Evolutionary conservation across 257 asterid species (phyloP).

Genomic region (Asclepias syriaca): DNA sequence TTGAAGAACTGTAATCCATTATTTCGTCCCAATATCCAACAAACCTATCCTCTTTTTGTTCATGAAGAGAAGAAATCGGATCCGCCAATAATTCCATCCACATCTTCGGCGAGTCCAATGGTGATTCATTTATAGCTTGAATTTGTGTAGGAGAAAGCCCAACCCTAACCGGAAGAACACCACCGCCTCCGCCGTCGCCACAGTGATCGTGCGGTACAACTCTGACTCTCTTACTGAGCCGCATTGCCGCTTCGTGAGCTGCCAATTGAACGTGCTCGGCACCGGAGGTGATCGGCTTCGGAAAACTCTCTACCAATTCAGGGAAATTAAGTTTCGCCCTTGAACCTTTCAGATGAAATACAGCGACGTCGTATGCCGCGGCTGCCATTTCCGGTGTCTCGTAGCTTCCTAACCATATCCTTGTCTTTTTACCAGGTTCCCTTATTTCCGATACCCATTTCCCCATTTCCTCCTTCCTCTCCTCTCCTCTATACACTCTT

Average conservation of each 20-base stretch:
- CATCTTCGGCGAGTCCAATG: constrained; percentile 60
- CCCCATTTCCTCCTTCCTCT: constrained; percentile 49
- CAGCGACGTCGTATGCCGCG: constrained; percentile 59
- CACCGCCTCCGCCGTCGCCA: constrained; percentile 6
- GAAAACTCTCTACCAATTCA: constrained; percentile 28
- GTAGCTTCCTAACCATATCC: constrained; percentile 63
- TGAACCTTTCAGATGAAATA: constrained; percentile 42
- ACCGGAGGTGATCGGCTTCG: constrained; percentile 33
- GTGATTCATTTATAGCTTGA: constrained; percentile 59
- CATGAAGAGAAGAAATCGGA: constrained; percentile 3
- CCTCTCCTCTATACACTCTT: constrained; percentile 34
- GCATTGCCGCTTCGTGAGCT: constrained; percentile 52
- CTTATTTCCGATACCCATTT: constrained; percentile 69
- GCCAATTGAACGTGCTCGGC: constrained; percentile 40
- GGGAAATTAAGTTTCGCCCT: constrained; percentile 49
- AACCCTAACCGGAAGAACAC: constrained; percentile 26
- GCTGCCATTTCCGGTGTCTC: constrained; percentile 62
- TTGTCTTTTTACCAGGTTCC: constrained; percentile 41
- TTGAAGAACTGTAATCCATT: constrained; percentile 26
- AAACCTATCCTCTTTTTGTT: constrained; percentile 15
- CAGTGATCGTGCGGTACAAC: background rate
- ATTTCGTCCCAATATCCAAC: no score
- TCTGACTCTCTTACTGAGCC: constrained; percentile 8
- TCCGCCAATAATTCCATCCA: constrained; percentile 31
- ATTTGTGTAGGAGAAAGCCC: constrained; percentile 48